A percentile compares a stretch with the other conserved stretches of the same genome.
Conservation (phyloP, 257 asterid species). For the Echites panduratus region DNA sequence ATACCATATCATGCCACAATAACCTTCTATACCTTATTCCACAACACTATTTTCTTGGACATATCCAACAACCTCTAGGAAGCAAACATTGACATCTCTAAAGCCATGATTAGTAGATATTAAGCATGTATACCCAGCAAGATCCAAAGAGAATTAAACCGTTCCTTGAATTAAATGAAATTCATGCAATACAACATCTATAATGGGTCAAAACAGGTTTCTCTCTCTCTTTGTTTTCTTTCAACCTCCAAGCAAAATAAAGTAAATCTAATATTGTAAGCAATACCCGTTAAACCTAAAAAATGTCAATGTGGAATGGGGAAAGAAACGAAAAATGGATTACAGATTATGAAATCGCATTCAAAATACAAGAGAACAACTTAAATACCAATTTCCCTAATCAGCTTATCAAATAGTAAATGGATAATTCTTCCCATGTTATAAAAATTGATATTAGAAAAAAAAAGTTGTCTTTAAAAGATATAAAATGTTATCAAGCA, state of each 20-base stretch:
- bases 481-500: not conserved
- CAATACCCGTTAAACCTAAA: not conserved
- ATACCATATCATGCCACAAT: not conserved
- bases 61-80: not conserved
- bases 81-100: not conserved
- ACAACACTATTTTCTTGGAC: not conserved
- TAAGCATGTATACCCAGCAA: not conserved
- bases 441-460: not conserved
- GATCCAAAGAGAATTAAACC: slow-evolving; percentile 2
- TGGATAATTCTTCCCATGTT: not conserved
- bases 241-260: not conserved
- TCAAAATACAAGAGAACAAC: not conserved
- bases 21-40: not conserved
- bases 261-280: not conserved
- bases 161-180: not conserved
- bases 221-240: not conserved
- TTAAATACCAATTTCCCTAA: not conserved
- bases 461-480: not conserved
- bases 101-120: not conserved
- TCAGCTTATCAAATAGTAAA: not conserved
- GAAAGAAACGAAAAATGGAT: not conserved
- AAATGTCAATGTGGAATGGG: not conserved
- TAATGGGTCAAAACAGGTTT: not conserved
- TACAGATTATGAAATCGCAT: not conserved
- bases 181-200: not conserved